phyloP scores from a whole-genome alignment of 1,284 basidiomycete genomes.

The Fomitopsis schrenkii region DNA sequence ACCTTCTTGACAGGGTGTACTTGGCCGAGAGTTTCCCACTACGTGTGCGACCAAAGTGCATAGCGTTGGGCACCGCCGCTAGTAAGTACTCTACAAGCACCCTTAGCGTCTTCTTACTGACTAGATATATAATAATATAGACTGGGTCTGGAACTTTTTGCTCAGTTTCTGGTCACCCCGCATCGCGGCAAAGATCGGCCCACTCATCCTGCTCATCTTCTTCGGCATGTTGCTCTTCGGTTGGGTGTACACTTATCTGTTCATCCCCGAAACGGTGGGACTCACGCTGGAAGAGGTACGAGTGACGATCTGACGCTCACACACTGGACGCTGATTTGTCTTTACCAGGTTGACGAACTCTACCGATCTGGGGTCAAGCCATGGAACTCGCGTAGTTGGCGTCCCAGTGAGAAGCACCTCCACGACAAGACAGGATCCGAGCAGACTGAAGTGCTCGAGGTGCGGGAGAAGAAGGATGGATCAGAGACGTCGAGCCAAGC shows the following conservation, averaged over 20 bases:
- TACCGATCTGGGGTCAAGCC: conserved; percentile 63
- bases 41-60: conserved; percentile 72
- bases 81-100: conserved; percentile 27
- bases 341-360: conserved; percentile 60
- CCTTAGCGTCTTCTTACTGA: neutral
- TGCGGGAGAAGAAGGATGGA: conserved; percentile 21
- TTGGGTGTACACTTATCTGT: conserved; percentile 62
- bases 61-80: conserved; percentile 64
- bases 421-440: conserved; percentile 17
- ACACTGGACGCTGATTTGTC: neutral
- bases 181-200: conserved; percentile 66
- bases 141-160: conserved; percentile 76
- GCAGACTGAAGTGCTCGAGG: conserved; percentile 19
- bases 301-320: neutral
- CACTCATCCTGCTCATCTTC: conserved; percentile 73
- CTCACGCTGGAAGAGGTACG: conserved; percentile 69
- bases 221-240: conserved; percentile 74
- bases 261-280: conserved; percentile 76
- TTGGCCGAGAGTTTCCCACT: conserved; percentile 66
- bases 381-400: conserved; percentile 61
- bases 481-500: conserved; percentile 10
- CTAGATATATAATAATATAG: conserved; percentile 19
- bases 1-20: conserved; percentile 37
- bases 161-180: conserved; percentile 65
- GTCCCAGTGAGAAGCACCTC: conserved; percentile 35